Evolutionary conservation across 352 stramenopile species (phyloP).

Genomic region (Phytophthora parvispora): DNA sequence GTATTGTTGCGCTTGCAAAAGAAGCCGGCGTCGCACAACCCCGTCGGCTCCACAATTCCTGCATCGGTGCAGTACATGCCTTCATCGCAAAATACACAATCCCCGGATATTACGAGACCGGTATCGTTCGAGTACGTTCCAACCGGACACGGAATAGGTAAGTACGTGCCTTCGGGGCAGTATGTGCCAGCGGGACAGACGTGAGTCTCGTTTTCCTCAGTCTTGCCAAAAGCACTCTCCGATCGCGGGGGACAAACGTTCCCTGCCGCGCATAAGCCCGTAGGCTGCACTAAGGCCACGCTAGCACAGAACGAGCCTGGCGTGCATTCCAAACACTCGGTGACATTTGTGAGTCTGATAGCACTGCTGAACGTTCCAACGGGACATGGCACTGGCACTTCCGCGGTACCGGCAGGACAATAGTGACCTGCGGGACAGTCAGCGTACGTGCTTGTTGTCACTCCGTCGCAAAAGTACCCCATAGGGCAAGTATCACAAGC

Average conservation of each 20-base stretch:
- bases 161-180: slow-evolving; percentile 78
- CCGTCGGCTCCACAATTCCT: slow-evolving; percentile 48
- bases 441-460: slow-evolving; percentile 47
- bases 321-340: slow-evolving; percentile 51
- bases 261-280: slow-evolving; percentile 55
- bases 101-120: slow-evolving; percentile 41
- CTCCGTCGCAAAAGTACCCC: slow-evolving; percentile 75
- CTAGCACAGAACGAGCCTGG: slow-evolving; percentile 55
- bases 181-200: slow-evolving; percentile 78
- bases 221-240: slow-evolving; percentile 55
- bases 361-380: slow-evolving; percentile 72
- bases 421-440: slow-evolving; percentile 59
- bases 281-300: slow-evolving; percentile 31
- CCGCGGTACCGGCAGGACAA: slow-evolving; percentile 56
- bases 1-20: slow-evolving; percentile 71
- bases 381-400: slow-evolving; percentile 62
- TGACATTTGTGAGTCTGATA: slow-evolving; percentile 42
- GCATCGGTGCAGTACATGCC: slow-evolving; percentile 53
- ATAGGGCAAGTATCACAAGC: slow-evolving; percentile 59
- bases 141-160: slow-evolving; percentile 63
- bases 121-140: slow-evolving; percentile 72
- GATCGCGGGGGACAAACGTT: slow-evolving; percentile 65
- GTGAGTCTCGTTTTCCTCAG: slow-evolving; percentile 38
- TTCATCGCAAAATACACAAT: slow-evolving; percentile 75
- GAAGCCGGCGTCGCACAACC: slow-evolving; percentile 46